Evolutionary conservation across 345 rosid genomes (phyloP).

Genomic region (Eucalyptus rudis): DNA sequence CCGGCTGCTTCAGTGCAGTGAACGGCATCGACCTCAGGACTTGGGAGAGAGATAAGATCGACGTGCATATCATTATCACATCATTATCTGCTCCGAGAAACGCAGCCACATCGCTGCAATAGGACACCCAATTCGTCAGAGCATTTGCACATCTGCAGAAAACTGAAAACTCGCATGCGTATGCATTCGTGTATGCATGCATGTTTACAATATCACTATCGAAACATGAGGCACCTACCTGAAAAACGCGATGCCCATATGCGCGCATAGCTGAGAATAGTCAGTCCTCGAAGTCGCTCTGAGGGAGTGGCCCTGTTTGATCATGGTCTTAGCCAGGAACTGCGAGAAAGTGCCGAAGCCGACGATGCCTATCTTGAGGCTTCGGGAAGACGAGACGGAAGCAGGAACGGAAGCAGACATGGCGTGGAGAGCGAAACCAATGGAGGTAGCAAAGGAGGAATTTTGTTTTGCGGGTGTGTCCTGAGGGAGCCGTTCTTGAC

Average conservation of each 20-base stretch:
- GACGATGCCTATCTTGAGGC: constrained; percentile 28
- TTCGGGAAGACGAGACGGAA: not conserved
- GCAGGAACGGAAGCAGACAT: constrained; percentile 10
- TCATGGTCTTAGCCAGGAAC: constrained; percentile 35
- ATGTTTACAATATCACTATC: not conserved
- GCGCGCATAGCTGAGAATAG: constrained; percentile 17
- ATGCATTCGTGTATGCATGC: not conserved
- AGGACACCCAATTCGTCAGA: not conserved
- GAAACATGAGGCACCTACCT: constrained; percentile 4
- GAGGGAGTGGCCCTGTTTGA: constrained; percentile 37
- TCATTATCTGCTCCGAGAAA: constrained; percentile 32
- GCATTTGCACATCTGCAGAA: not conserved
- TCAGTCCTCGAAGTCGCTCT: constrained; percentile 35
- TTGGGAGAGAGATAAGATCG: constrained; percentile 25
- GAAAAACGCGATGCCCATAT: constrained; percentile 24
- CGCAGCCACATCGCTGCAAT: constrained; percentile 10
- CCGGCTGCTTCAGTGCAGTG: constrained; percentile 11
- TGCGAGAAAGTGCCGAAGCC: constrained; percentile 54
- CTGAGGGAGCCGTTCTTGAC: not conserved
- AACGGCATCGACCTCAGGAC: constrained; percentile 30
- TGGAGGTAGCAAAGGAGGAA: not conserved
- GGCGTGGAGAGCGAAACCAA: not conserved
- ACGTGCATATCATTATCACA: constrained; percentile 38
- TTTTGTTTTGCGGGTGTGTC: not conserved
- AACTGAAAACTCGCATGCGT: not conserved